These are phyloP conservation scores for Jackrogersella minutella DNA, from an alignment of 495 filamentous ascomycete species.

Conservation along the genomic window DNA sequence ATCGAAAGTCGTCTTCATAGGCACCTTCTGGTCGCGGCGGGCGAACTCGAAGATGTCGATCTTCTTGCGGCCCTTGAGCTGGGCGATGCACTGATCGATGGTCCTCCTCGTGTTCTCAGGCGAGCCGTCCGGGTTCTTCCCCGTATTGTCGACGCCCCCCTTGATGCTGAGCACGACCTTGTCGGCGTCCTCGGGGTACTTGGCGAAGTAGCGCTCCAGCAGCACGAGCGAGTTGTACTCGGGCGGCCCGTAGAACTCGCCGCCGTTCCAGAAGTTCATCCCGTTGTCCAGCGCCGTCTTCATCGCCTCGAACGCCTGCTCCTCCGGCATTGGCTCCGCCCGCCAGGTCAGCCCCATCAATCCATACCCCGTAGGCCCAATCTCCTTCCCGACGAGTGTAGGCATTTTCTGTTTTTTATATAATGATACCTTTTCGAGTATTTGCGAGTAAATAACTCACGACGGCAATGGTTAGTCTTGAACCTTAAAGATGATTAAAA, in stretches of 20 bases:
- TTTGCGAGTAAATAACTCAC: not conserved
- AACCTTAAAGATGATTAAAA: too few species aligned
- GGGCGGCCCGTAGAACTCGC: slow-evolving; percentile 79
- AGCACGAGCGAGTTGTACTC: slow-evolving; percentile 73
- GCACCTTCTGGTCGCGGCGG: slow-evolving; percentile 69
- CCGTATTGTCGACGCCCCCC: slow-evolving; percentile 56
- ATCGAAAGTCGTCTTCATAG: slow-evolving; percentile 58
- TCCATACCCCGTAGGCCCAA: slow-evolving; percentile 66
- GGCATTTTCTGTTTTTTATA: slow-evolving; percentile 53
- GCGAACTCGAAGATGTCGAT: slow-evolving; percentile 85
- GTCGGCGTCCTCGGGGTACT: slow-evolving; percentile 71
- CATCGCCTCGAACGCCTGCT: slow-evolving; percentile 73
- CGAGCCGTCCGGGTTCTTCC: slow-evolving; percentile 61
- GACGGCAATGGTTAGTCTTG: not conserved
- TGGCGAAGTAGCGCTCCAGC: slow-evolving; percentile 69
- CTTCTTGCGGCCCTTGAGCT: slow-evolving; percentile 76
- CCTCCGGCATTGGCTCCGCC: slow-evolving; percentile 61
- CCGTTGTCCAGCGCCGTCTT: slow-evolving; percentile 70
- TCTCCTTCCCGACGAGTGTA: slow-evolving; percentile 57
- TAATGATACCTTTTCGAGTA: not conserved
- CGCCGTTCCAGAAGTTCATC: slow-evolving; percentile 80
- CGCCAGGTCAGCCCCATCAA: slow-evolving; percentile 81
- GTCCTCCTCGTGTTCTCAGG: slow-evolving; percentile 68
- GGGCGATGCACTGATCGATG: slow-evolving; percentile 70
- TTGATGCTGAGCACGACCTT: slow-evolving; percentile 74